These are phyloP conservation scores for Stropharia rugosoannulata DNA, from an alignment of 768 basidiomycete species.

Conservation along the genomic window DNA sequence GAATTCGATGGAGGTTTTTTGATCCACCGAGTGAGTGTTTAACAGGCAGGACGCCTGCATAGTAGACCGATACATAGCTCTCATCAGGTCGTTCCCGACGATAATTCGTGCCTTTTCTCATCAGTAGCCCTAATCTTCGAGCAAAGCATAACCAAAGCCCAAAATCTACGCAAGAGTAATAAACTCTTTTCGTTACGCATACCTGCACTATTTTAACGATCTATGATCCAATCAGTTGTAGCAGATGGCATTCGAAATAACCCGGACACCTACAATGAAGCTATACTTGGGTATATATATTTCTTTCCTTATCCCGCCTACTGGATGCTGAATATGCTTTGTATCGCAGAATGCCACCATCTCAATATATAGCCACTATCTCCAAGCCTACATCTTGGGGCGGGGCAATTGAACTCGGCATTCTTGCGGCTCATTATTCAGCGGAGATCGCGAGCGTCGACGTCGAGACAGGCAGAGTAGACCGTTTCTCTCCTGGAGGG, in stretches of 20 bases:
- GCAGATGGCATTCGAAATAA: conserved; percentile 78
- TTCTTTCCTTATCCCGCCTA: neutral
- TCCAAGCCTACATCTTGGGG: conserved; percentile 85
- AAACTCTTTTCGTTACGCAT: conserved; percentile 4
- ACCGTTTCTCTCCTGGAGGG: conserved; percentile 68
- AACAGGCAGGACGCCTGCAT: neutral
- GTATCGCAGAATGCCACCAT: conserved; percentile 43
- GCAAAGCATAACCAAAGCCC: conserved; percentile 73
- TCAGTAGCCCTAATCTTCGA: conserved; percentile 84
- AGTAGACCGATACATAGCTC: neutral
- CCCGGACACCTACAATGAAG: conserved; percentile 75
- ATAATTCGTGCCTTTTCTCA: conserved; percentile 94
- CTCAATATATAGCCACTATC: conserved; percentile 81
- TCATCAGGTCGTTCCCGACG: conserved; percentile 84
- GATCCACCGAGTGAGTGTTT: conserved; percentile 61
- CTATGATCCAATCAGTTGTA: conserved; percentile 53
- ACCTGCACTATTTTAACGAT: neutral
- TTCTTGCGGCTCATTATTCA: conserved; percentile 78
- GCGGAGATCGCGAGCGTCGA: conserved; percentile 91
- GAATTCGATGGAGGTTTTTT: conserved; percentile 63
- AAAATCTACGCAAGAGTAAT: conserved; percentile 72
- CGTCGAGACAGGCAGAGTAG: conserved; percentile 88
- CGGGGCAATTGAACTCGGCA: conserved; percentile 90
- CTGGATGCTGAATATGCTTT: neutral
- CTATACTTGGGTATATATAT: conserved; percentile 72